Conservation (phyloP, 352 stramenopile genomes). For the Peronospora belbahrii region DNA sequence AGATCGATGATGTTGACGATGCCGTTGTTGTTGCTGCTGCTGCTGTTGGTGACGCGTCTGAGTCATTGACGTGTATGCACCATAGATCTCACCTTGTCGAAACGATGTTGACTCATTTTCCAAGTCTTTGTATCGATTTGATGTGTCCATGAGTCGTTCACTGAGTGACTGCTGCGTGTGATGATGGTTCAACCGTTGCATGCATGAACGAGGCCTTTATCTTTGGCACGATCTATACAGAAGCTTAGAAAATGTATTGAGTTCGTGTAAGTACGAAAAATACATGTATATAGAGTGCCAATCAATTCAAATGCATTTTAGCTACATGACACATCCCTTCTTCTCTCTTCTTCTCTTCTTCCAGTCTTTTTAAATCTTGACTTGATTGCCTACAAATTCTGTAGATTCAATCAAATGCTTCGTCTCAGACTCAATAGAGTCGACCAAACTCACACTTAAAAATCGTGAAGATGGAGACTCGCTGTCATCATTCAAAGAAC, state of each 20-base stretch:
- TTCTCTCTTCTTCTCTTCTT: neutral
- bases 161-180: constrained; percentile 12
- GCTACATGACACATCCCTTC: constrained; percentile 11
- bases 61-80: constrained; percentile 14
- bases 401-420: constrained; percentile 8
- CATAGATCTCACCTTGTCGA: constrained; percentile 10
- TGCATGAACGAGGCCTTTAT: no score
- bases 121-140: constrained; percentile 18
- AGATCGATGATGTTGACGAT: constrained; percentile 24
- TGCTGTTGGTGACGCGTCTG: constrained; percentile 20
- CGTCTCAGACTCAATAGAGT: constrained; percentile 20
- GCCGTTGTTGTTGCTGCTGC: no score
- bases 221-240: neutral
- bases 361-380: constrained; percentile 36
- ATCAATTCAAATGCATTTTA: constrained; percentile 7
- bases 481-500: constrained; percentile 19
- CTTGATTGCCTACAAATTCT: constrained; percentile 27
- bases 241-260: neutral
- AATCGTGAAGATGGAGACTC: constrained; percentile 18
- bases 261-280: neutral
- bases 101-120: constrained; percentile 2
- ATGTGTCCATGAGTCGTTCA: constrained; percentile 7
- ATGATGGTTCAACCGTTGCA: no score
- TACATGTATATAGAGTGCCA: constrained; percentile 1
- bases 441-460: constrained; percentile 17